Conservation (phyloP, 2,329 filamentous ascomycete species). For the Pseudogymnoascus sp. region DNA sequence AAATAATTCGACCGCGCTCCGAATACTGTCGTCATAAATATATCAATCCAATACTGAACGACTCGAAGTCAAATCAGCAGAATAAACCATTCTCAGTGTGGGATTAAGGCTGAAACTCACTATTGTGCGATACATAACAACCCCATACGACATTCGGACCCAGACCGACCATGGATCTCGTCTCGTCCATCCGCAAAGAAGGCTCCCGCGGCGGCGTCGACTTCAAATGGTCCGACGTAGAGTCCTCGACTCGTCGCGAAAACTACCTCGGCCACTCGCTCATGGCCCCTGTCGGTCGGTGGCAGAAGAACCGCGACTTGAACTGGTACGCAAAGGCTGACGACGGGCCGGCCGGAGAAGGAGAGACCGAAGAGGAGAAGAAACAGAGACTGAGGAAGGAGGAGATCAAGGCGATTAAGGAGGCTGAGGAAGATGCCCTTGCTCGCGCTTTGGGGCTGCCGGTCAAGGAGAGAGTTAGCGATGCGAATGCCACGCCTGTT, state of each 20-base stretch:
- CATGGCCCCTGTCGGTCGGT: conserved; percentile 67
- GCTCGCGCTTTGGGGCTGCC: conserved; percentile 74
- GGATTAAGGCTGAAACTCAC: neutral
- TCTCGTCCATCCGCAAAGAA: conserved; percentile 81
- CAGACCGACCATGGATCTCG: conserved; percentile 66
- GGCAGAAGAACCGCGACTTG: conserved; percentile 58
- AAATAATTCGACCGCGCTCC: conserved; percentile 1
- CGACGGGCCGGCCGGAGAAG: conserved; percentile 42
- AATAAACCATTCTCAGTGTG: neutral
- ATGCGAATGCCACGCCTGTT: conserved; percentile 59
- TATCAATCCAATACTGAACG: neutral
- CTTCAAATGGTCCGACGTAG: conserved; percentile 95
- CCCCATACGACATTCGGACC: neutral
- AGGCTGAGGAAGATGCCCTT: conserved; percentile 88
- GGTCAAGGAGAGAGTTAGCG: conserved; percentile 48
- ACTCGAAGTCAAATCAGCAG: neutral
- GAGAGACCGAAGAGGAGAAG: conserved; percentile 51
- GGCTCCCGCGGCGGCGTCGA: conserved; percentile 90
- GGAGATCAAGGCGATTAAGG: conserved; percentile 75
- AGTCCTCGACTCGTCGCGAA: conserved; percentile 75
- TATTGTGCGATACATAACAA: neutral
- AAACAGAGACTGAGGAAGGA: conserved; percentile 57
- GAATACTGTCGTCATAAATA: conserved; percentile 4
- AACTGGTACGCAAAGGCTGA: conserved; percentile 56
- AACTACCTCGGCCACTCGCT: conserved; percentile 69